phyloP scores from a whole-genome alignment of 1,139 yeast species.

The Candida mesenterica region DNA sequence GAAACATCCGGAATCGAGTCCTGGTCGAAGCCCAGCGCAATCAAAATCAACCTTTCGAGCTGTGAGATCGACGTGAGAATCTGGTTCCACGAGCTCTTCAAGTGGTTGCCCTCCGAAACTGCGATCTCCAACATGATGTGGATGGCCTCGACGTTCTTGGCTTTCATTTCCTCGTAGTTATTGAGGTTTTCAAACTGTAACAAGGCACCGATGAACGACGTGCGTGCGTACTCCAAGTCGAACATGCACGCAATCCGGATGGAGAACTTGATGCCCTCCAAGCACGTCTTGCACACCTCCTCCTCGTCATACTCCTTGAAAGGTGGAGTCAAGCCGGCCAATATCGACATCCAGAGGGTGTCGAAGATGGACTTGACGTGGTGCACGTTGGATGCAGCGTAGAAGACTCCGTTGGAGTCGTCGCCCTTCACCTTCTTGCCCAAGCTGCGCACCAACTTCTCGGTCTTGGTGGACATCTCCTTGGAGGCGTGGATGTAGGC shows the following conservation, averaged over 20 bases:
- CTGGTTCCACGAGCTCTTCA: slow-evolving; percentile 79
- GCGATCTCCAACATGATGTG: slow-evolving; percentile 74
- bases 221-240: slow-evolving; percentile 79
- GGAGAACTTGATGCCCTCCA: slow-evolving; percentile 83
- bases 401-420: slow-evolving; percentile 29
- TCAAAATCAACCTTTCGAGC: slow-evolving; percentile 82
- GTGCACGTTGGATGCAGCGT: slow-evolving; percentile 72
- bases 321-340: slow-evolving; percentile 93
- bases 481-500: slow-evolving; percentile 90
- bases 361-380: slow-evolving; percentile 94
- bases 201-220: slow-evolving; percentile 86
- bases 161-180: slow-evolving; percentile 74
- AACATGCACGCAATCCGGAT: slow-evolving; percentile 83
- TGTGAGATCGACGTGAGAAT: slow-evolving; percentile 82
- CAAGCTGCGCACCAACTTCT: slow-evolving; percentile 71
- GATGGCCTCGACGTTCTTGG: slow-evolving; percentile 81
- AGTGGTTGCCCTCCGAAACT: slow-evolving; percentile 68
- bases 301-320: slow-evolving; percentile 85
- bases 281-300: slow-evolving; percentile 66
- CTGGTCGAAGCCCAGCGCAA: slow-evolving; percentile 87
- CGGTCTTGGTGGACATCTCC: slow-evolving; percentile 89
- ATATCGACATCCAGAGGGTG: slow-evolving; percentile 92
- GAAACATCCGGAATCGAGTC: slow-evolving; percentile 83
- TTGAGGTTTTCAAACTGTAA: slow-evolving; percentile 82
- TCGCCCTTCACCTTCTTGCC: slow-evolving; percentile 47